These are phyloP conservation scores for Mortierella sp. DNA, from an alignment of 371 early-diverging fungal species.

Conservation along the genomic window DNA sequence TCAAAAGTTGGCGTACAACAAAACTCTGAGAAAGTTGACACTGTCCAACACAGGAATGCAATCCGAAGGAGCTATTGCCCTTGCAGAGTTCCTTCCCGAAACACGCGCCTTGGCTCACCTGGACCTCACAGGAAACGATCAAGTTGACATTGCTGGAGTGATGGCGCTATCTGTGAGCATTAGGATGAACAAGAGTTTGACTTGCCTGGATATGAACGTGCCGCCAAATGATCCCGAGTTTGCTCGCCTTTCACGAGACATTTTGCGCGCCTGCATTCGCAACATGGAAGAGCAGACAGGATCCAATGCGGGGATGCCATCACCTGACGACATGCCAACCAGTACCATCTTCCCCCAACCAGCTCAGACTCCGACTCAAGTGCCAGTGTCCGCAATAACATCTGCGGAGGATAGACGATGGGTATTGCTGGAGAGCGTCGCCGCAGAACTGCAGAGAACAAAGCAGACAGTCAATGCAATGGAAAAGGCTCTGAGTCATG, in stretches of 20 bases:
- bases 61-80: conserved; percentile 70
- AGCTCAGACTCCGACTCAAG: conserved; percentile 28
- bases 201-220: conserved; percentile 78
- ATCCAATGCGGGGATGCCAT: conserved; percentile 32
- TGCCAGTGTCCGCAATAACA: conserved; percentile 33
- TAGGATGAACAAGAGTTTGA: conserved; percentile 75
- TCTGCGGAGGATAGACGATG: conserved; percentile 32
- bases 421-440: conserved; percentile 34
- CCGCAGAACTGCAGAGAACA: conserved; percentile 39
- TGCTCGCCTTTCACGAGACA: conserved; percentile 73
- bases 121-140: conserved; percentile 79
- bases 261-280: conserved; percentile 71
- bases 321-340: conserved; percentile 34
- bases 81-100: conserved; percentile 86
- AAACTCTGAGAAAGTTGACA: conserved; percentile 66
- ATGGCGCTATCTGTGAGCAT: conserved; percentile 82
- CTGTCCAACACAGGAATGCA: conserved; percentile 68
- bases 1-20: conserved; percentile 73
- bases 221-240: conserved; percentile 75
- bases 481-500: conserved; percentile 33
- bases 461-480: conserved; percentile 25
- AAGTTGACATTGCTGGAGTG: conserved; percentile 79
- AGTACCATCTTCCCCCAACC: conserved; percentile 47
- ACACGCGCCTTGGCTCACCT: conserved; percentile 71
- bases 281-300: conserved; percentile 67